A percentile compares a stretch with the other conserved stretches of the same genome.
phyloP scores from a whole-genome alignment of 352 stramenopile species.

The Globisporangium echinulatum region DNA sequence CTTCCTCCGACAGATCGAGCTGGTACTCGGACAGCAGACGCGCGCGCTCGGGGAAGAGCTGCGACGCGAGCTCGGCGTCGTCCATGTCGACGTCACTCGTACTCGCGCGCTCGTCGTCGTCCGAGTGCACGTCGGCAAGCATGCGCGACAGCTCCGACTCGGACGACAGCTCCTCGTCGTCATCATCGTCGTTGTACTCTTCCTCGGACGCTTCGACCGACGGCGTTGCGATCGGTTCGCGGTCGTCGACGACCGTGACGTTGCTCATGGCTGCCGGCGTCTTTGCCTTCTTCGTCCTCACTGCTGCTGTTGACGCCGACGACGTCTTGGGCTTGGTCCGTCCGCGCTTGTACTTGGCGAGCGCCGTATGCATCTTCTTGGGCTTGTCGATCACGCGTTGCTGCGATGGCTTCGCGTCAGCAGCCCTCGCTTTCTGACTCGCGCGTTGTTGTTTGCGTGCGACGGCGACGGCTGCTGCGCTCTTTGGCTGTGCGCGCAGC shows the following conservation, averaged over 20 bases:
- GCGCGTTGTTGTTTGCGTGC: slow-evolving; percentile 7
- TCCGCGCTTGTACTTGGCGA: slow-evolving; percentile 33
- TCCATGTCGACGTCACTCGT: slow-evolving; percentile 32
- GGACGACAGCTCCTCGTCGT: slow-evolving; percentile 16
- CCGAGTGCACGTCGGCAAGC: slow-evolving; percentile 48
- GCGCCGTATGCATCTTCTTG: slow-evolving; percentile 27
- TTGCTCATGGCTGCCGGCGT: background rate
- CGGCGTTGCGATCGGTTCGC: slow-evolving; percentile 1
- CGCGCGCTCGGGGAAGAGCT: slow-evolving; percentile 25
- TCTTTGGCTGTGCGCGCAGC: background rate
- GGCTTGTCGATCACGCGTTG: slow-evolving; percentile 33
- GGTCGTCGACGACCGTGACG: background rate
- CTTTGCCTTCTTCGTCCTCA: background rate
- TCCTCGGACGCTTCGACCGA: slow-evolving; percentile 16
- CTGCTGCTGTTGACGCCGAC: background rate
- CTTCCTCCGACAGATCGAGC: slow-evolving; percentile 35
- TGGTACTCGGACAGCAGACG: slow-evolving; percentile 32
- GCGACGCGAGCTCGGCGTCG: slow-evolving; percentile 18
- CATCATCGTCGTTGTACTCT: slow-evolving; percentile 34
- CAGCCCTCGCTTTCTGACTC: slow-evolving; percentile 16
- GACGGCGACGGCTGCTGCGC: background rate
- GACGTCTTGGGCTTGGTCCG: slow-evolving; percentile 7
- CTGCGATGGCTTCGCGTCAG: slow-evolving; percentile 13
- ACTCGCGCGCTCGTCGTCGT: slow-evolving; percentile 51
- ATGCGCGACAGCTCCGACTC: slow-evolving; percentile 28